These are phyloP conservation scores for Geotrichum candidum DNA, from an alignment of 1,139 yeast genomes.

Conservation along the genomic window DNA sequence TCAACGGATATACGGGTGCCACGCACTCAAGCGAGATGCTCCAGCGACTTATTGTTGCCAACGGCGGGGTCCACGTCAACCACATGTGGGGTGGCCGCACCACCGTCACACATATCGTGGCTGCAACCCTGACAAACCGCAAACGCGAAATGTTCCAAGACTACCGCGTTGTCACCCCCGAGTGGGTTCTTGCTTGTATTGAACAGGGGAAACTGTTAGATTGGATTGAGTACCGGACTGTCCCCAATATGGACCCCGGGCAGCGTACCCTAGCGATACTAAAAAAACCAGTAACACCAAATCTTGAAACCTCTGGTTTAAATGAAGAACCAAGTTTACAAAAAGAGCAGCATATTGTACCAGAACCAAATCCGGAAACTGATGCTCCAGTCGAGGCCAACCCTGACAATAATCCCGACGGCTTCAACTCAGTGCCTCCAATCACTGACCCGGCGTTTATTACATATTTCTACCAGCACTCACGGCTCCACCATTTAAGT, in stretches of 20 bases:
- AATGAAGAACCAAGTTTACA: background rate
- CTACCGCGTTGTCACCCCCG: constrained; percentile 72
- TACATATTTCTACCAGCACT: constrained; percentile 63
- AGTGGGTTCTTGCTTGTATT: constrained; percentile 72
- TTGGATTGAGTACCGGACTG: constrained; percentile 65
- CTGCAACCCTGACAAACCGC: constrained; percentile 70
- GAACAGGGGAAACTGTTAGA: constrained; percentile 44
- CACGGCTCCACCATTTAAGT: constrained; percentile 82
- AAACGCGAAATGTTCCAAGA: constrained; percentile 60
- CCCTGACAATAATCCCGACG: background rate
- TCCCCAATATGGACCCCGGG: constrained; percentile 27
- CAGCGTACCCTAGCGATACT: constrained; percentile 6
- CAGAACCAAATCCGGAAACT: background rate
- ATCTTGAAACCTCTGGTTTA: no score
- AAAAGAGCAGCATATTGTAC: background rate
- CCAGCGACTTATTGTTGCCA: constrained; percentile 60
- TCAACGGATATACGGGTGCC: constrained; percentile 69
- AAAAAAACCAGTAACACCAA: background rate
- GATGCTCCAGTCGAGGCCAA: background rate
- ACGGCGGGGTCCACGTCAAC: constrained; percentile 54
- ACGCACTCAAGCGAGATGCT: constrained; percentile 67
- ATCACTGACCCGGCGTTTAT: constrained; percentile 62
- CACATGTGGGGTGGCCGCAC: constrained; percentile 58
- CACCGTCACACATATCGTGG: constrained; percentile 77
- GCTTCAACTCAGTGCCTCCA: constrained; percentile 1